Base-by-base conservation (phyloP, 2,329 filamentous ascomycete genomes). In the Ceratocystis alfenasii region DNA sequence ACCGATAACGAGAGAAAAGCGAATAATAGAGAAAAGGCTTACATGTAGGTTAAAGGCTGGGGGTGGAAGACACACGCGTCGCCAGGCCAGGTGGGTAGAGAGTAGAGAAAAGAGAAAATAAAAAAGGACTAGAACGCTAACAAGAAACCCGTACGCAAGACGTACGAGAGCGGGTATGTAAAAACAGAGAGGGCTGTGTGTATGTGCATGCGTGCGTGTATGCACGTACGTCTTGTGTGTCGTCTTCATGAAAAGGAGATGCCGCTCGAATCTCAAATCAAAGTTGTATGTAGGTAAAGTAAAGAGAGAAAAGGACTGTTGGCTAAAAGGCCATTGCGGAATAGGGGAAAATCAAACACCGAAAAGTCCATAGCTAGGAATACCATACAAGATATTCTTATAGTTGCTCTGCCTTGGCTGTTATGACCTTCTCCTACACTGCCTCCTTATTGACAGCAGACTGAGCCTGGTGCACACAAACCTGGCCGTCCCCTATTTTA, bases 11-110 rank as follows among this genome's bases (percentile, higher is more conserved):
- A 59, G 15, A n/a, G n/a, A 59, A n/a, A 25, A 59, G 8, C 1
- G 28, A 59, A 59, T 36, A 36, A 59, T 59, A 59, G 15, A 30
- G 30, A 59, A 30, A 59, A 59, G 33, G 55, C 28, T 36, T 59
- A 59, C 55, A 59, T n/a, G 55, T 62, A 8, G n/a, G n/a, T 48
- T 7, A n/a, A 12, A 25, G 15, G n/a, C 10, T 28, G 4, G 6
- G 6, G 28, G 28, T 50, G 44, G 36, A 30, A 30, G 33, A 45
- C 36, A 28, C 48, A 28, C 20, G 48, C 20, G 3, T 15, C 33
- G 36, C 20, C 55, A 36, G 59, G 10, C 20, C 55, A 36, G 55
- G 6, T 59, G 30, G 17, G 33, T 30, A 4, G 5, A 59, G 17
- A n/a, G 53, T 6, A 59, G 33, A 30, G 33, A 3, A 36, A 36